These are phyloP conservation scores for Lasiodiplodia gonubiensis DNA, from an alignment of 2,329 filamentous ascomycete species.

Conservation along the genomic window DNA sequence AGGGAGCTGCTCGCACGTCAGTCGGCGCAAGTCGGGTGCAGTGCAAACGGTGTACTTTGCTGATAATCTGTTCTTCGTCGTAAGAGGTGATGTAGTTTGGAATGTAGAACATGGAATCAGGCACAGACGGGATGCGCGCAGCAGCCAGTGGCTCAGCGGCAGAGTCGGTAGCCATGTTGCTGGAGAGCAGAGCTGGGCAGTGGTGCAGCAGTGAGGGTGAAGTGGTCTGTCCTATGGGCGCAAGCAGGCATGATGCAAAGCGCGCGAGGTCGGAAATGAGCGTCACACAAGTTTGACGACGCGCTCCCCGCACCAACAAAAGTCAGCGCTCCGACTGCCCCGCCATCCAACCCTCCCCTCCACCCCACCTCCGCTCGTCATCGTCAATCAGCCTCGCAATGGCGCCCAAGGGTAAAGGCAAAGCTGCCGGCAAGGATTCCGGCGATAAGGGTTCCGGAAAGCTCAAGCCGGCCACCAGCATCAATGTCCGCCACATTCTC, in stretches of 20 bases:
- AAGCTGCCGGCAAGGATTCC: conserved; percentile 22
- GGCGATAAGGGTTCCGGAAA: conserved; percentile 49
- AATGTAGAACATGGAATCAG: conserved; percentile 79
- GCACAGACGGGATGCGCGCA: conserved; percentile 59
- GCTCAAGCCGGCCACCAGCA: conserved; percentile 67
- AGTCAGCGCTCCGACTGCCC: conserved; percentile 5
- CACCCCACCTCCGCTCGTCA: not conserved
- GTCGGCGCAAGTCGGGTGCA: not conserved
- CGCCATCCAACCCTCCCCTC: conserved; percentile 6
- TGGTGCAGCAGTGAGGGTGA: not conserved
- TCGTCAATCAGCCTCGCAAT: conserved; percentile 5
- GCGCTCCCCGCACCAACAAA: conserved; percentile 20
- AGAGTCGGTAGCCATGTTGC: conserved; percentile 13
- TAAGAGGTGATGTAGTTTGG: conserved; percentile 78
- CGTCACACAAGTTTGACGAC: conserved; percentile 11
- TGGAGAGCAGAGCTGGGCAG: not conserved
- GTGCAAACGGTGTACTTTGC: conserved; percentile 61
- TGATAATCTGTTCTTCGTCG: conserved; percentile 74
- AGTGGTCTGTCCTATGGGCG: not conserved
- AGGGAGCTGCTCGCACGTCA: conserved; percentile 47
- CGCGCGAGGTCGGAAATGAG: not conserved
- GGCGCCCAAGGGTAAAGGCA: conserved; percentile 25
- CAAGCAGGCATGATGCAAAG: not conserved
- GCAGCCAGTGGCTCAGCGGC: conserved; percentile 27
- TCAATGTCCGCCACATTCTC: conserved; percentile 78